Conservation (phyloP, 1,284 basidiomycete genomes). For the Austropuccinia psidii region DNA sequence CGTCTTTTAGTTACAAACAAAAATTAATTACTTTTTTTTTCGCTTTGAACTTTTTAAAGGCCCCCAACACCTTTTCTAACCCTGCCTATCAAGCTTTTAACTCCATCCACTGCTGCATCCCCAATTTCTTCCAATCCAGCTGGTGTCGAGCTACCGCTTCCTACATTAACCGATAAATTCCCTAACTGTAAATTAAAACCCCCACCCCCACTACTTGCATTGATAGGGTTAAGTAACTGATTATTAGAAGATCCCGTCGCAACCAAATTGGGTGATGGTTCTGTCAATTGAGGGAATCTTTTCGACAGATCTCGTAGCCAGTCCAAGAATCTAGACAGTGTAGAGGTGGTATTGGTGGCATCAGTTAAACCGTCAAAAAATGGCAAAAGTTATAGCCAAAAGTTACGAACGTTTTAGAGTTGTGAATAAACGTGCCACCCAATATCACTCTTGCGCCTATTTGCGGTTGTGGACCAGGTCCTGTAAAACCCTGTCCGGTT, state of each 20-base stretch:
- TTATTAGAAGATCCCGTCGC: constrained; percentile 57
- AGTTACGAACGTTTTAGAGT: constrained; percentile 66
- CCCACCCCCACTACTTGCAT: constrained; percentile 49
- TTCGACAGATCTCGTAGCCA: constrained; percentile 42
- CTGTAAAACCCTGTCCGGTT: constrained; percentile 45
- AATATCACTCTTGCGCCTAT: constrained; percentile 57
- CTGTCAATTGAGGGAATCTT: constrained; percentile 40
- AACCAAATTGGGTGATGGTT: constrained; percentile 70
- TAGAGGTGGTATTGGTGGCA: background rate
- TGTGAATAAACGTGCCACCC: constrained; percentile 86
- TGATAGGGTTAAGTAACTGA: constrained; percentile 53
- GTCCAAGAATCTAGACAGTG: constrained; percentile 39
- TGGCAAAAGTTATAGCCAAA: background rate
- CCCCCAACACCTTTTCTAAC: constrained; percentile 81
- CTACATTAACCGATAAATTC: constrained; percentile 79
- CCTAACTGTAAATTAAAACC: constrained; percentile 74
- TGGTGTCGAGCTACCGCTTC: constrained; percentile 62
- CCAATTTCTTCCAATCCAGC: constrained; percentile 61
- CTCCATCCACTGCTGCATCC: constrained; percentile 56
- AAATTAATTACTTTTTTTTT: too few species aligned
- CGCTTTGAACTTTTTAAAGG: too few species aligned
- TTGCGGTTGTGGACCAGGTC: constrained; percentile 44
- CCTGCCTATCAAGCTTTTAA: constrained; percentile 74
- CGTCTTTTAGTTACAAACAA: too few species aligned
- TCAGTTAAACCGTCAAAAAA: background rate